Evolutionary conservation across 1,284 basidiomycete genomes (phyloP), one percentile per base, ranked within the genome.

Genomic region (Vanrija humicola): DNA sequence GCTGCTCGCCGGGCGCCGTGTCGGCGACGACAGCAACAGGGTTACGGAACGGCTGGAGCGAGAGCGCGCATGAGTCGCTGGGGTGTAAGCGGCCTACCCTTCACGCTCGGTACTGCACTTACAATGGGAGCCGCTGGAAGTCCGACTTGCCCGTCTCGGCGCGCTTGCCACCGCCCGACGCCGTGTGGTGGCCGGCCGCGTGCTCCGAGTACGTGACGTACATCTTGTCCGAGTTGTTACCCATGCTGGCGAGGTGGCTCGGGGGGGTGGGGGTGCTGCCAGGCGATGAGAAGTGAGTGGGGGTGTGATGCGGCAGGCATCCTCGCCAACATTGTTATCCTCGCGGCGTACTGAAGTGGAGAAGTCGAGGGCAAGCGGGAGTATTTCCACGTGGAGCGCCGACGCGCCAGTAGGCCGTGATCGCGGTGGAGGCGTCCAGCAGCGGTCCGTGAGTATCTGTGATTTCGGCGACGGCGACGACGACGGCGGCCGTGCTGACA

Each of bases 1-100:
- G 55, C 56, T 69, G 46, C 70, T 77, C 64, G 52, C 74, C 56
- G 59, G 68, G 49, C 56, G 65, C 52, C 45, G 72, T 63, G 6
- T 74, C 68, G 12, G 69, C 66, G 28, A 75, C 82, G 1, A 90
- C 88, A 65, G 90, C 92, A 7, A 96, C 93, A 0, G 94, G 94
- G 66, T 90, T 86, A 21, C 80, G 81, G 73, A 96, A 97, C 1
- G 88, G 90, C 71, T 95, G 91, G 62, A 95, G 88, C 7, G 91
- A 92, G 34, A 97, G 82, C 0, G 92, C 86, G 65, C 94, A 98
- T 67, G 87, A 95, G 77, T 97, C 91, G 66, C 75, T 47, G 0
- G 3, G 43, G 4, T 21, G 38, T 61, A 26, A 61, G 55, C 19
- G 15, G 15, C 14, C 3, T 45, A 23, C 38, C 28, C 23, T 34